Base-by-base conservation (phyloP, 257 asterid genomes). In the Przewalskia tangutica region DNA sequence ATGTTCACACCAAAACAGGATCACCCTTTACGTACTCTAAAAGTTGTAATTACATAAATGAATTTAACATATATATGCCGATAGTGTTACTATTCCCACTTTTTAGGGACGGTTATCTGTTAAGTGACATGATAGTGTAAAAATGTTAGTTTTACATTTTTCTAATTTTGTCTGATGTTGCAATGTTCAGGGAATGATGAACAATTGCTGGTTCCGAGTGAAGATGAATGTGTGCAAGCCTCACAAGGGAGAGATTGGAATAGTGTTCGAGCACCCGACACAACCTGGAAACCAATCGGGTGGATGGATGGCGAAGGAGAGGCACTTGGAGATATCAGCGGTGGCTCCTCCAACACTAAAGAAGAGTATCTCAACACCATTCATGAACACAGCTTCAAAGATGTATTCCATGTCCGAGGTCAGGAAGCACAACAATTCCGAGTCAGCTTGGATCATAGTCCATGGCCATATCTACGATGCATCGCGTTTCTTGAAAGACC, bases 291-390 rank as follows among this genome's bases (percentile, higher is more conserved):
- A 89, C 87, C 91, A 88, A 50, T 82, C 99, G 0, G 97, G 99
- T 46, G 99, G 99, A 75, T 95, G 99, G 99, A 94, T 95, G 99
- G 97, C 94, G 1, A 92, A 91, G 89, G 94, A 91, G 83, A 91
- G 92, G 62, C 90, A 90, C 82, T 90, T 90, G 9, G 95, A 92
- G 77, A 85, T 78, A 60, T 83, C 97, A 3, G 79, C 94, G 0
- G 86, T 83, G 13, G 90, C 91, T 36, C 83, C 16, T 80, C 89
- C 82, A 0, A 48, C 85, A 48, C 79, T 95, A 7, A 95, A 95
- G 85, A 94, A 92, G 86, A 91, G 93, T 50, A 85, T 94, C 64
- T 95, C 98, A 1, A 82, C 97, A 1, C 98, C 98, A 0, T 91
- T 94, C 92, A 92, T 95, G 97, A 94, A 92, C 91, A 91, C 98